phyloP scores from a whole-genome alignment of 352 stramenopile species.

The Pythium phragmitis region DNA sequence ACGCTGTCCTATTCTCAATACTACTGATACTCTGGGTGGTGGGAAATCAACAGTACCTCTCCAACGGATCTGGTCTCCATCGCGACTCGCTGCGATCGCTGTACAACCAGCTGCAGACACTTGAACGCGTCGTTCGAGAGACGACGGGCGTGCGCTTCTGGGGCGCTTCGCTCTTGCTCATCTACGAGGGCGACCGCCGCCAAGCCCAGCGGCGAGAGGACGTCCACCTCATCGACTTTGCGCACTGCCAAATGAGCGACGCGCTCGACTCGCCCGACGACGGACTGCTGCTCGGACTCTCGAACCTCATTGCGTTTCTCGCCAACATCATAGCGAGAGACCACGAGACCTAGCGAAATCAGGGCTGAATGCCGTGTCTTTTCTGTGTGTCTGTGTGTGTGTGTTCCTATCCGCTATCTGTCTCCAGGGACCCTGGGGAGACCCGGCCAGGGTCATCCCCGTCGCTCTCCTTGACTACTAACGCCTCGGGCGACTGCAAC shows the following conservation, averaged over 20 bases:
- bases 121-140: constrained; percentile 40
- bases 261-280: constrained; percentile 52
- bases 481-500: constrained; percentile 21
- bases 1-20: background rate
- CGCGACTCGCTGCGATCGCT: constrained; percentile 45
- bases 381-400: too few relatives aligned
- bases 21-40: too few relatives aligned
- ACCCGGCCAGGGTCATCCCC: background rate
- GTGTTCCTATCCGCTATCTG: background rate
- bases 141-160: constrained; percentile 72
- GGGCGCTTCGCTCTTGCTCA: constrained; percentile 68
- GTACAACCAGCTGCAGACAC: constrained; percentile 39
- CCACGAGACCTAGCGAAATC: background rate
- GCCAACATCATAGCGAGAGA: constrained; percentile 27
- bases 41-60: constrained; percentile 48
- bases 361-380: background rate
- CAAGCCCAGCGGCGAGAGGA: constrained; percentile 31
- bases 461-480: background rate
- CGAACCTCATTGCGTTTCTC: constrained; percentile 56
- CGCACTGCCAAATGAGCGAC: constrained; percentile 69
- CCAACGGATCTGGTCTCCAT: constrained; percentile 40
- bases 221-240: constrained; percentile 78
- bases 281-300: constrained; percentile 61
- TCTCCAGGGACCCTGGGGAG: background rate
- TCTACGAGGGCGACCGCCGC: constrained; percentile 68